Percentiles rank a stretch among this genome's conserved stretches.
Conservation (phyloP, 2,329 filamentous ascomycete species). For the Alternaria sp. region DNA sequence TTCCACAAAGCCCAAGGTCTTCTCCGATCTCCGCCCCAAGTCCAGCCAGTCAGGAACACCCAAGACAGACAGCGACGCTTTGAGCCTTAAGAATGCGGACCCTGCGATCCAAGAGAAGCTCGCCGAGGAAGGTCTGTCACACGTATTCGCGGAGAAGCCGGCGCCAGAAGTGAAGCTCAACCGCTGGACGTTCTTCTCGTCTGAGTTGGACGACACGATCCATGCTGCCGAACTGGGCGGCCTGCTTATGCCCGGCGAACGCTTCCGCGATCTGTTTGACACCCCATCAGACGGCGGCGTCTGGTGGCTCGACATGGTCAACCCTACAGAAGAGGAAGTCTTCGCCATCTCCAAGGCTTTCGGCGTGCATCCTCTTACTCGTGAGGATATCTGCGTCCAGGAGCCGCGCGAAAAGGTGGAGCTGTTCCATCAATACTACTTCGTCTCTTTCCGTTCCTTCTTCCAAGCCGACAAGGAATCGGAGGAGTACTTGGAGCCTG, state of each 20-base stretch:
- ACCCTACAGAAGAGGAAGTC: conserved; percentile 87
- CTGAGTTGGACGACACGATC: conserved; percentile 90
- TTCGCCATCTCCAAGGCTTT: conserved; percentile 91
- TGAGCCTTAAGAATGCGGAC: conserved; percentile 37
- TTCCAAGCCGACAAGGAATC: conserved; percentile 79
- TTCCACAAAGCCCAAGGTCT: conserved; percentile 62
- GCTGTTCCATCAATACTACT: conserved; percentile 96
- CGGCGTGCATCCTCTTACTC: conserved; percentile 91
- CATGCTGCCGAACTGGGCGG: conserved; percentile 89
- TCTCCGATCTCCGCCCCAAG: conserved; percentile 65
- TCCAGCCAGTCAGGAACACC: conserved; percentile 39
- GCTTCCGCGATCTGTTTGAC: conserved; percentile 85
- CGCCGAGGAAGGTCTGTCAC: conserved; percentile 45
- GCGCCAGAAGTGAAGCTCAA: conserved; percentile 64
- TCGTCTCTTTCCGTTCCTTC: conserved; percentile 96
- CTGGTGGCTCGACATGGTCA: conserved; percentile 98
- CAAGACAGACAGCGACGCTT: conserved; percentile 45
- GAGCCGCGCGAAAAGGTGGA: conserved; percentile 98
- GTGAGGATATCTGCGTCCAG: conserved; percentile 94
- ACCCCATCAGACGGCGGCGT: conserved; percentile 75
- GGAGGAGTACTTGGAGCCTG: conserved; percentile 86
- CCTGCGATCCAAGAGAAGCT: conserved; percentile 54
- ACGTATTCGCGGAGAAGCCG: conserved; percentile 42
- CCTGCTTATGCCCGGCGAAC: conserved; percentile 86
- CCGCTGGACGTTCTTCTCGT: conserved; percentile 96